A percentile compares a stretch with the other conserved stretches of the same genome.
Evolutionary conservation across 2,329 filamentous ascomycete genomes (phyloP).

Genomic region (Ceratocystiopsis sp.): DNA sequence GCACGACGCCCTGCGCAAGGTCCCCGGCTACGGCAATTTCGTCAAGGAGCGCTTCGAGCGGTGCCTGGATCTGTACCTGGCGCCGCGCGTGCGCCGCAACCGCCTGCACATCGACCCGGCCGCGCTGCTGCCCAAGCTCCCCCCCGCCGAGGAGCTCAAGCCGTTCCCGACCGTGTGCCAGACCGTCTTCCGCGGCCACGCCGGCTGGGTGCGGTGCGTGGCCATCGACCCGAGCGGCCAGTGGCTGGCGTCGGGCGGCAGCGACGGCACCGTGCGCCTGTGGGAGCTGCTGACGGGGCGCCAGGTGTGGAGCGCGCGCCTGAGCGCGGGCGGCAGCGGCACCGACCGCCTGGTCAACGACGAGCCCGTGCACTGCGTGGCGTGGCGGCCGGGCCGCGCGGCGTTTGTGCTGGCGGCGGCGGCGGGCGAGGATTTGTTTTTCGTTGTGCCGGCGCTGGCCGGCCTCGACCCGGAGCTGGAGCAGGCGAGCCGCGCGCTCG

Average conservation of each 20-base stretch:
- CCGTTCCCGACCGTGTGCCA: conserved; percentile 88
- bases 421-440: conserved; percentile 68
- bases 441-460: conserved; percentile 55
- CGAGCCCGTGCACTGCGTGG: conserved; percentile 66
- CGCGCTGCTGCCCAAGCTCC: conserved; percentile 81
- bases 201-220: conserved; percentile 71
- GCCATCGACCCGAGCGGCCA: conserved; percentile 71
- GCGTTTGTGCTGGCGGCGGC: conserved; percentile 69
- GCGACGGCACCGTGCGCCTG: conserved; percentile 80
- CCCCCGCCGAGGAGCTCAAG: conserved; percentile 79
- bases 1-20: conserved; percentile 71
- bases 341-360: conserved; percentile 33
- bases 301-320: conserved; percentile 68
- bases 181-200: conserved; percentile 73
- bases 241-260: conserved; percentile 80
- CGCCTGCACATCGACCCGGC: conserved; percentile 93
- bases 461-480: conserved; percentile 59
- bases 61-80: conserved; percentile 87
- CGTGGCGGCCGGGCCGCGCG: conserved; percentile 77
- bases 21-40: conserved; percentile 77
- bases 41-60: conserved; percentile 94
- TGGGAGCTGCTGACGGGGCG: conserved; percentile 80
- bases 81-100: conserved; percentile 79
- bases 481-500: conserved; percentile 52
- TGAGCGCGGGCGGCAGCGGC: conserved; percentile 33